Base-by-base conservation (phyloP, 2,329 filamentous ascomycete genomes). In the Diaporthe sp. region DNA sequence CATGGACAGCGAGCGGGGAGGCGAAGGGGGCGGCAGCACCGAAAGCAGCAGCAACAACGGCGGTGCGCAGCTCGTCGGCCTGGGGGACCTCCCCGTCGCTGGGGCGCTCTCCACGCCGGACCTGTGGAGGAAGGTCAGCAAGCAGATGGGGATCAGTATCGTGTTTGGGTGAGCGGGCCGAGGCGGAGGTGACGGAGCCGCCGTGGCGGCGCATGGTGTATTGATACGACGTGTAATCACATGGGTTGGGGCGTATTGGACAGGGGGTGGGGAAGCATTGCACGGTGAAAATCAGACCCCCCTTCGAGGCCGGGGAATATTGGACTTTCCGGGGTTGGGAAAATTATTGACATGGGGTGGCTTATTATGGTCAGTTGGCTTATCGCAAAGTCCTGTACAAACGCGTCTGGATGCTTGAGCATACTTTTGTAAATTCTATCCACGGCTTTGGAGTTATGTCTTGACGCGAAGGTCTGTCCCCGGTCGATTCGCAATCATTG, bases 91-190 rank as follows among this genome's bases (percentile, higher is more conserved):
- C 5, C 50, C 56, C 27, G 58, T 47, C 8, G 35, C 51, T 9
- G 68, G 51, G 50, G 68, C 59, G 2, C 39, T 51, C 37, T 63
- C 74, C 22, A 70, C 71, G 53, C 71, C 74, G n/a, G 88, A 90
- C 75, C 78, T 90, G 53, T 91, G 90, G 90, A 85, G 89, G 79
- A 82, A 82, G 70, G 86, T 92, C n/a, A 90, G 89, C 78, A 82
- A 85, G 73, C 89, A 91, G 75, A 89, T 88, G 86, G 89, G 89
- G 2, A 85, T 91, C 27, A 89, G 85, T 65, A 88, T 92, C 78
- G 88, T 92, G 39, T 90, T 92, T 84, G 90, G 90, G 25, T 91
- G 79, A 85, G 44, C 50, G 39, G 58, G 44, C 63, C 63, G 63
- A 19, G 15, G 44, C 44, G 44, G 63, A 44, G 22, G 25, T 17